Conservation (phyloP, 345 rosid species). For the Microthlaspi erraticum region DNA sequence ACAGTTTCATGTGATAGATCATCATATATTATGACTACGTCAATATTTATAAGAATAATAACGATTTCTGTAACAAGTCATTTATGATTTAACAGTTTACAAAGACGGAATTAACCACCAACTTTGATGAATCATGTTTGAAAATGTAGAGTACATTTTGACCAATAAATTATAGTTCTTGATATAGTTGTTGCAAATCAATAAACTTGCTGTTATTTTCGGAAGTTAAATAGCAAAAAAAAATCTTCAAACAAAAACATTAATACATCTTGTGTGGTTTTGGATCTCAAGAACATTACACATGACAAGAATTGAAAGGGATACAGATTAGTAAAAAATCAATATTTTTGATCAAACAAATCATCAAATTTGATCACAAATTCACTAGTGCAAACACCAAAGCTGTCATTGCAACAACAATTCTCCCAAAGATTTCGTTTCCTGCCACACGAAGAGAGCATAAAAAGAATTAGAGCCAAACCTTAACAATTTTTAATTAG, state of each 20-base stretch:
- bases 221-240: background rate
- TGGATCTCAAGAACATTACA: background rate
- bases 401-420: constrained; percentile 10
- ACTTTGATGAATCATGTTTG: no score
- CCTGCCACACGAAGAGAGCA: background rate
- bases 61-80: no score
- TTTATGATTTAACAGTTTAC: no score
- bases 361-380: constrained; percentile 22
- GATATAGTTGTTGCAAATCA: background rate
- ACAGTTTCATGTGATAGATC: no score
- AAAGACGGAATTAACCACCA: no score
- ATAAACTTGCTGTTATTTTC: background rate
- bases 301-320: background rate
- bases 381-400: constrained; percentile 26
- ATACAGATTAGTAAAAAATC: background rate
- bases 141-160: background rate
- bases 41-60: no score
- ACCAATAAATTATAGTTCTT: background rate
- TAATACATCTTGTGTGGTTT: background rate
- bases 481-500: no score
- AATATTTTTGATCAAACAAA: background rate
- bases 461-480: background rate
- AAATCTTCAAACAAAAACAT: no score
- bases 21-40: no score
- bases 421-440: constrained; percentile 29